Evolutionary conservation across 164 flowering plant species (phyloP), one percentile per base, ranked within the genome.

Genomic region (Vitis labrusca): DNA sequence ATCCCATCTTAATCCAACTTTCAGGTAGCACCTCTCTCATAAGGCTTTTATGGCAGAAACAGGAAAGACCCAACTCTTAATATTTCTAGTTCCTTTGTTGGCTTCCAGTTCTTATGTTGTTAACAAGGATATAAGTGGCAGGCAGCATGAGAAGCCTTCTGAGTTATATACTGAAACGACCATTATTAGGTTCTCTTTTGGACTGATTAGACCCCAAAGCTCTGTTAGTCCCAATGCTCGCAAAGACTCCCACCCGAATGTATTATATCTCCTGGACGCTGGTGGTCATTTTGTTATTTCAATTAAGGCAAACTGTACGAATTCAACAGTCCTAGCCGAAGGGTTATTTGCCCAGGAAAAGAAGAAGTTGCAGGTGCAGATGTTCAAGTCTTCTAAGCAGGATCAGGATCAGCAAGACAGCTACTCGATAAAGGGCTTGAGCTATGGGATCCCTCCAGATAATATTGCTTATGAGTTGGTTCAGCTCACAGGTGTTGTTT

Each of bases 171-270:
- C 55, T 44, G 56, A 62, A 65, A 10, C 76, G 3, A 37, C 59
- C 51, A 51, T 29, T 57, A 59, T 19, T 19, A 19, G 49, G 48
- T 55, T 72, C 61, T 70, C 65, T 14, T 30, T 57, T 15, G 19
- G 19, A 19, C 19, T 19, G 19, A 19, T 19, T 1, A 19, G 19
- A 19, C 23, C 23, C 23, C 23, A 19, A 61, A 63, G 11, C 53
- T 60, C 63, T 55, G 59, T 14, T 68, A 19, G 59, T 64, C 32
- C 70, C 5, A 52, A 1, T 66, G 55, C 47, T 52, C 68, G 63
- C 64, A 76, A 71, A 62, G 81, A 76, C 67, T 81, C 91, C 64
- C 68, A 77, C 52, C 51, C 61, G 58, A 83, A 80, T 19, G 23
- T 19, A 19, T 19, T 19, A 63, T 62, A 53, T 75, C 44, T 23